Percentiles rank a stretch among this genome's conserved stretches.
Evolutionary conservation across 176 grass and related monocot species (phyloP).

Genomic region (Bothriochloa decipiens): DNA sequence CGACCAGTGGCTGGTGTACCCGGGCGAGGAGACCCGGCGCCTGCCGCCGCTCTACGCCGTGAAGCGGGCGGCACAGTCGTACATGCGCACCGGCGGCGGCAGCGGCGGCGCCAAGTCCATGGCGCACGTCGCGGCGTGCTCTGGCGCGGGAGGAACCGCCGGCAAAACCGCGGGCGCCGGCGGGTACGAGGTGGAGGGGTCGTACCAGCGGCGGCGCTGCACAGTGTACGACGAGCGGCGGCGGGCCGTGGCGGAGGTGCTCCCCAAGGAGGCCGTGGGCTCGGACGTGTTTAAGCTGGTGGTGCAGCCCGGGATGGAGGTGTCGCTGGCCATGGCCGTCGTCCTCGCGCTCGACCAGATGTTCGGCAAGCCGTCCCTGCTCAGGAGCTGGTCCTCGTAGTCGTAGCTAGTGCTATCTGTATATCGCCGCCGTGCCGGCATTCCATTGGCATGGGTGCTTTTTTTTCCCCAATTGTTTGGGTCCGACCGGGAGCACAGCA

Average conservation of each 20-base stretch:
- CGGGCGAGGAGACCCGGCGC: conserved; percentile 58
- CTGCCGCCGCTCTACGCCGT: conserved; percentile 59
- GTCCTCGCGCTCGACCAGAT: conserved; percentile 90
- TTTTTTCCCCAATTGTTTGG: conserved; percentile 38
- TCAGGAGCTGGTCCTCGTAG: conserved; percentile 75
- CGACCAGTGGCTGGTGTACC: conserved; percentile 72
- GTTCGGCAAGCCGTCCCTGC: conserved; percentile 61
- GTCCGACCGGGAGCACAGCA: conserved; percentile 26
- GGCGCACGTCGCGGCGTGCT: conserved; percentile 56
- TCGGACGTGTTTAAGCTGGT: conserved; percentile 86
- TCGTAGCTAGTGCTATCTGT: too few species aligned
- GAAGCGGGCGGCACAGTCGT: conserved; percentile 60
- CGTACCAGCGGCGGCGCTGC: conserved; percentile 75
- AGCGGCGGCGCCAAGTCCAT: conserved; percentile 33
- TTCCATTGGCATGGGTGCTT: background rate
- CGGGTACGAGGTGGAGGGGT: conserved; percentile 68
- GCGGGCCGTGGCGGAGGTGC: conserved; percentile 67
- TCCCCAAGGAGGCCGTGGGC: conserved; percentile 73
- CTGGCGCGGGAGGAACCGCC: too few species aligned
- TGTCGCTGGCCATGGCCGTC: conserved; percentile 70
- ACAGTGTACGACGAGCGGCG: conserved; percentile 69
- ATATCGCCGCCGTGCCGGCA: too few species aligned
- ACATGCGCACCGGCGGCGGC: conserved; percentile 35
- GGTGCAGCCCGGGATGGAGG: conserved; percentile 63
- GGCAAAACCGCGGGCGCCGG: too few species aligned